These are phyloP conservation scores for Ustilago bromivora DNA, from an alignment of 1,284 basidiomycete genomes.

Conservation along the genomic window DNA sequence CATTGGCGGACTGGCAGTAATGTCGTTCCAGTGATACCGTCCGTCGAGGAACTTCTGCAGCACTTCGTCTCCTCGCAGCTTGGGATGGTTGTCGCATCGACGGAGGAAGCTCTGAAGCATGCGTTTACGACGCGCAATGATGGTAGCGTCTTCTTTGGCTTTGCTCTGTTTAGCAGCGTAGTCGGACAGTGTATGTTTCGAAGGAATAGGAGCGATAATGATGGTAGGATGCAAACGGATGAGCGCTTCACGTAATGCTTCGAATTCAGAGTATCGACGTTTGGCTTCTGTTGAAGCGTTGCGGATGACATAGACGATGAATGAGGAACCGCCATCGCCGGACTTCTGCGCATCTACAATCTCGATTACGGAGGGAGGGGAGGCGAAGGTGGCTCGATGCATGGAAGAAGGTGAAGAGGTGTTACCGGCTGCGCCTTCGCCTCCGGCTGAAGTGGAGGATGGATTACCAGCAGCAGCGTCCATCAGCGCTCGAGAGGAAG, in stretches of 20 bases:
- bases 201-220: slow-evolving; percentile 97
- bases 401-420: slow-evolving; percentile 21
- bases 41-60: slow-evolving; percentile 95
- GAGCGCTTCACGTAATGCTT: slow-evolving; percentile 86
- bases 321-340: slow-evolving; percentile 81
- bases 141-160: slow-evolving; percentile 92
- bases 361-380: slow-evolving; percentile 46
- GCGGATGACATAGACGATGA: slow-evolving; percentile 93
- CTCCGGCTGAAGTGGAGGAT: background rate
- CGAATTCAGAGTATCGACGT: slow-evolving; percentile 97
- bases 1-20: slow-evolving; percentile 77
- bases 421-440: background rate
- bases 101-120: slow-evolving; percentile 96
- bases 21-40: slow-evolving; percentile 84
- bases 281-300: slow-evolving; percentile 85
- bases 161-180: slow-evolving; percentile 97
- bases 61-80: slow-evolving; percentile 91
- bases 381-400: slow-evolving; percentile 33
- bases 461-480: slow-evolving; percentile 6
- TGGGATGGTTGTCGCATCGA: slow-evolving; percentile 87
- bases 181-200: slow-evolving; percentile 93
- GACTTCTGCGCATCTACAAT: slow-evolving; percentile 92
- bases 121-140: slow-evolving; percentile 91
- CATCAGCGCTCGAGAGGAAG: slow-evolving; percentile 35
- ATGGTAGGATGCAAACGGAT: slow-evolving; percentile 91